Evolutionary conservation across 2,329 filamentous ascomycete species (phyloP).

Genomic region (Trichophyton simii): DNA sequence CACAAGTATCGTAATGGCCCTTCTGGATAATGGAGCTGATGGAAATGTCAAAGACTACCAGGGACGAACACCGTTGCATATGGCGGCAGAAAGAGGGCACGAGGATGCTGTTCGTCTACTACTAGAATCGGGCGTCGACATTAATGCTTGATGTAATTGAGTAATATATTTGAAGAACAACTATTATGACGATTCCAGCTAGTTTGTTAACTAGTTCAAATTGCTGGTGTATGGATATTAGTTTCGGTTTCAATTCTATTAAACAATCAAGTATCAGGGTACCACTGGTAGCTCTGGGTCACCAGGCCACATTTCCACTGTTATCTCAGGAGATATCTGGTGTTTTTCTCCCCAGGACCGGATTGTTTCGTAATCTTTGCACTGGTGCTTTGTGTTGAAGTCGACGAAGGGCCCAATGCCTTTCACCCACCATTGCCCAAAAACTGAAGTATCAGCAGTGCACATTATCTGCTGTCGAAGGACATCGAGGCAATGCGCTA

Average conservation of each 20-base stretch:
- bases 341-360: slow-evolving; percentile 20
- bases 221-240: no score
- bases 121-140: not conserved
- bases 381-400: slow-evolving; percentile 11
- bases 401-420: slow-evolving; percentile 33
- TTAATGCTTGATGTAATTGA: not conserved
- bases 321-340: not conserved
- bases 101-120: not conserved
- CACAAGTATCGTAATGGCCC: not conserved
- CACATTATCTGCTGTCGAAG: slow-evolving; percentile 13
- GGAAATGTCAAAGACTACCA: not conserved
- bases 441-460: slow-evolving; percentile 12
- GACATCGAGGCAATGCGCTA: slow-evolving; percentile 14
- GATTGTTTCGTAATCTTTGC: slow-evolving; percentile 11
- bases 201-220: no score
- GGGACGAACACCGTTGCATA: slow-evolving; percentile 5
- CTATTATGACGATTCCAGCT: no score
- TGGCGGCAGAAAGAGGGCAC: slow-evolving; percentile 5
- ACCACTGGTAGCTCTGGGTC: slow-evolving; percentile 7
- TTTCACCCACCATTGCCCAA: slow-evolving; percentile 7
- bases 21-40: slow-evolving; percentile 3
- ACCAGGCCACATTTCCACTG: slow-evolving; percentile 4
- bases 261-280: slow-evolving; percentile 3
- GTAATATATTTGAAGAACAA: not conserved
- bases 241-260: no score